Base-by-base conservation (phyloP, 257 asterid genomes). In the Primulina eburnea region DNA sequence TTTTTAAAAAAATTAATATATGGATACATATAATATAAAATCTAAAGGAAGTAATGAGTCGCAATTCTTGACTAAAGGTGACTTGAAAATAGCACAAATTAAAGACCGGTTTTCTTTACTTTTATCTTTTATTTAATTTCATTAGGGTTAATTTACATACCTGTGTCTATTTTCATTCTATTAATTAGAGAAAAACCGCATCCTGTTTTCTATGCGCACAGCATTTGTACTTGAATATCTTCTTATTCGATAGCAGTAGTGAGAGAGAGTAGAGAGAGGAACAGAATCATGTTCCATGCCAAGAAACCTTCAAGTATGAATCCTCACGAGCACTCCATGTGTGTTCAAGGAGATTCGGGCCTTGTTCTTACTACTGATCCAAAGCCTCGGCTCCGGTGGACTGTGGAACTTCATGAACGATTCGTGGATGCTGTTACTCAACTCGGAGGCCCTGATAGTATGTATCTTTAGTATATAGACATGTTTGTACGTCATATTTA, bases 341-440 rank as follows among this genome's bases (percentile, higher is more conserved):
- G 85, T 34, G 80, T 79, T 14, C 84, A 81, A 73, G 82, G 76
- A 16, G 97, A 91, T 83, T 91, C 97, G 0, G 96, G 95, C 14
- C 96, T 91, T 62, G 97, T 91, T 37, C 95, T 91, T 69, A 91
- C 97, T 11, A 91, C 97, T 6, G 97, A 91, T 71, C 97, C 97
- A 0, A 91, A 91, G 63, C 97, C 97, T 12, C 92, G 97, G 3
- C 97, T 91, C 76, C 80, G 97, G 4, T 91, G 97, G 97, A 91
- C 97, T 0, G 96, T 84, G 57, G 96, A 91, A 71, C 96, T 91
- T 55, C 97, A 91, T 24, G 93, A 91, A 60, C 97, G 97, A 76
- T 91, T 91, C 40, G 96, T 89, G 33, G 97, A 91, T 11, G 96
- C 97, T 59, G 97, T 91, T 34, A 82, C 92, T 1, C 97, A 91